Percentiles rank a stretch among this genome's conserved stretches.
These are phyloP conservation scores for Erysiphe pisi DNA, from an alignment of 2,329 filamentous ascomycete species.

Conservation along the genomic window DNA sequence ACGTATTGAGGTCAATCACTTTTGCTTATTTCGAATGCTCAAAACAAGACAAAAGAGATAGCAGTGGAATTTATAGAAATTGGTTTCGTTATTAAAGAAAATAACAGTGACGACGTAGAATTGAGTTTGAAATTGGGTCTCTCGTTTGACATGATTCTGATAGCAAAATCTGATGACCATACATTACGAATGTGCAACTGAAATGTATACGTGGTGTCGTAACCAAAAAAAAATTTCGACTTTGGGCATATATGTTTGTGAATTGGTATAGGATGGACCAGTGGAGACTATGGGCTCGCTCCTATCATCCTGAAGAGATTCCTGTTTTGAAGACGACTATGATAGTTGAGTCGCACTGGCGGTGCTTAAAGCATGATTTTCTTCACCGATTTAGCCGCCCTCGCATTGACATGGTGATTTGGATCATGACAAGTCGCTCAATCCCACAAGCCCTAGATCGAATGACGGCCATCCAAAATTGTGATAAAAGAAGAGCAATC, in stretches of 20 bases:
- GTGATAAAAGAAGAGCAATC: not conserved
- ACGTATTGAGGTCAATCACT: too few species aligned
- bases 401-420: not conserved
- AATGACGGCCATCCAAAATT: not conserved
- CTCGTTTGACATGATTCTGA: too few species aligned
- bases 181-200: constrained; percentile 32
- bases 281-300: not conserved
- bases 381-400: not conserved
- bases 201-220: too few species aligned
- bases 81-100: too few species aligned
- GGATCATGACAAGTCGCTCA: not conserved
- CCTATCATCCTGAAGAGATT: not conserved
- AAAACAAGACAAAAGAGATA: too few species aligned
- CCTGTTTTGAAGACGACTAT: not conserved
- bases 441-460: not conserved
- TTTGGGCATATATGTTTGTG: constrained; percentile 13
- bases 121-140: too few species aligned
- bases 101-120: too few species aligned
- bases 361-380: not conserved
- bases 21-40: too few species aligned
- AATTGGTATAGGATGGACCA: constrained; percentile 4
- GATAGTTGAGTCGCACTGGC: not conserved
- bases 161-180: too few species aligned
- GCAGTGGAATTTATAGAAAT: too few species aligned
- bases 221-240: not conserved